Base-by-base conservation (phyloP, 2,329 filamentous ascomycete genomes). In the Talaromyces sp. region DNA sequence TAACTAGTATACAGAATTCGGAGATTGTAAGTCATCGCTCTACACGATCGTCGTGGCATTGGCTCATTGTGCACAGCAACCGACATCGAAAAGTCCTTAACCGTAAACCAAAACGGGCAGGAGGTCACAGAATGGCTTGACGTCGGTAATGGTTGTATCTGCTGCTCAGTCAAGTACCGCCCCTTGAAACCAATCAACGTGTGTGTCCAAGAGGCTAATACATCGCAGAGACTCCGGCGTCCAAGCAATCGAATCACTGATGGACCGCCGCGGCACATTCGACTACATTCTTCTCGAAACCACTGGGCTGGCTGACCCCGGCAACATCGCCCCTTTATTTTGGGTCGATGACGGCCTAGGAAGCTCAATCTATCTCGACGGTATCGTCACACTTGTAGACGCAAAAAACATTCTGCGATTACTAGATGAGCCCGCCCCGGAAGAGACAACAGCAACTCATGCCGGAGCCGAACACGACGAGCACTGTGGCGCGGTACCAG, bases 251-350 rank as follows among this genome's bases (percentile, higher is more conserved):
- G 95, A 99, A 80, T 92, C 92, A 1, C 83, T 99, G 2, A 98
- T 99, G 92, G 91, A 93, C 69, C 92, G 93, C 73, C 92, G 91
- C 69, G 94, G 94, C 59, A 89, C 89, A 4, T 99, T 99, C 74
- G 95, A 99, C 80, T 99, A 98, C 80, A 98, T 99, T 69, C 85
- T 99, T 2, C 87, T 99, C 0, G 95, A 99, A 77, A 99, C 95
- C 0, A 98, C 95, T 0, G 95, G 95, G 0, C 85, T 99, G 6
- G 95, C 95, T 4, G 94, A 99, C 73, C 95, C 95, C 0, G 95
- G 95, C 1, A 98, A 98, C 72, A 88, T 99, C 60, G 95, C 95
- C 0, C 95, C 95, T 0, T 81, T 98, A 14, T 99, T 99, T 80
- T 99, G 95, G 95, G 89, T 99, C 31, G 95, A 99, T 72, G 94